Conservation (phyloP, 73 alveolate genomes). For the Symbiodinium pilosum region DNA sequence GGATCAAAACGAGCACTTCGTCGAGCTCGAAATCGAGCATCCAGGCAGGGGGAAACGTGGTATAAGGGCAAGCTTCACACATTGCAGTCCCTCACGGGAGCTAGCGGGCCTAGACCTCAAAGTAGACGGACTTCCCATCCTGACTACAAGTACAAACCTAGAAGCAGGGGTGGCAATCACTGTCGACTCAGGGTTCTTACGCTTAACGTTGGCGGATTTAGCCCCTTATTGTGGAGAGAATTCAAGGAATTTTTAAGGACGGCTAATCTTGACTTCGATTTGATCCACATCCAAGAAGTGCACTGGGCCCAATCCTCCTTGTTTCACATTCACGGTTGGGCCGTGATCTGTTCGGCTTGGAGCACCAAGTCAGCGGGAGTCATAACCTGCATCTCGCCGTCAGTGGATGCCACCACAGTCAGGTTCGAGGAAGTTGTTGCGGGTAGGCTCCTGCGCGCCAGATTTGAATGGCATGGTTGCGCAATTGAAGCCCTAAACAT, state of each 20-base stretch:
- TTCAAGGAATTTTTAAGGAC: no score
- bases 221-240: not conserved
- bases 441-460: not conserved
- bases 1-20: no score
- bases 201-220: not conserved
- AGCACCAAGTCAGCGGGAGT: not conserved
- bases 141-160: not conserved
- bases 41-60: no score
- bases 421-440: not conserved
- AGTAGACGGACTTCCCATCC: not conserved
- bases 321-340: not conserved
- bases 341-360: not conserved
- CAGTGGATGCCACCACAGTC: not conserved
- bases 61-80: no score
- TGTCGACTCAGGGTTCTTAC: not conserved
- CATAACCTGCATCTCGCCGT: not conserved
- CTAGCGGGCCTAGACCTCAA: not conserved
- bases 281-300: not conserved
- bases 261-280: not conserved
- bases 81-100: not conserved
- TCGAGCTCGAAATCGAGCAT: no score
- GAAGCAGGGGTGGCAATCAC: not conserved
- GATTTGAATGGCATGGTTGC: not conserved
- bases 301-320: not conserved
- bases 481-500: not conserved